Evolutionary conservation across 2,329 filamentous ascomycete species (phyloP), one percentile per base, ranked within the genome.

Genomic region (Fusarium nygamai): DNA sequence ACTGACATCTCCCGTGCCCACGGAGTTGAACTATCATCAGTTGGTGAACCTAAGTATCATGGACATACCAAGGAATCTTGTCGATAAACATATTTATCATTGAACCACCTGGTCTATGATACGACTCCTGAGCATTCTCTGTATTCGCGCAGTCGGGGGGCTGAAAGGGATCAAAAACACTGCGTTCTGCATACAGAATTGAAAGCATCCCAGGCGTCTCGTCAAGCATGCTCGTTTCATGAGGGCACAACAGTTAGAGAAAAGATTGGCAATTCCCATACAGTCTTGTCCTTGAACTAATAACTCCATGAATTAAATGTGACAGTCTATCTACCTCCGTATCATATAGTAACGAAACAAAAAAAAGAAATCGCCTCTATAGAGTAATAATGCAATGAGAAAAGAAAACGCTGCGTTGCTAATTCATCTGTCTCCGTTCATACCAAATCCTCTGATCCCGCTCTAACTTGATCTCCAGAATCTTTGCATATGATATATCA

Each of bases 401-500:
- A 61, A 43, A 16, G 33, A 39, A 41, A 34, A 34, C 58, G 36
- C 47, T 61, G 24, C 22, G 3, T 9, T 54, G 22, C 33, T n/a
- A 24, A 11, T 16, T 19, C 22, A 16, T 61, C 47, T 29, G 29
- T 20, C 59, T 41, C 12, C 33, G 29, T 16, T 61, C 36, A 29
- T 61, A 61, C 59, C 59, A 61, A 56, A 34, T 54, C 4, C 29
- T 56, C 24, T 61, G 59, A 5, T 61, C 59, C 10, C 47, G 59
- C 47, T 61, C 59, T 12, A 61, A 29, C 47, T 61, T 61, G 3
- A 54, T 61, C 22, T 61, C 59, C 13, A 61, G n/a, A 43, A 61
- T 61, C 29, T 24, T 61, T 8, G 59, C 59, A 61, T 61, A 61
- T 20, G 59, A 61, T 27, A 61, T 61, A 19, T 61, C 59, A 3